Base-by-base conservation (phyloP, 2,329 filamentous ascomycete genomes). In the Fusarium tanahbumbuense region DNA sequence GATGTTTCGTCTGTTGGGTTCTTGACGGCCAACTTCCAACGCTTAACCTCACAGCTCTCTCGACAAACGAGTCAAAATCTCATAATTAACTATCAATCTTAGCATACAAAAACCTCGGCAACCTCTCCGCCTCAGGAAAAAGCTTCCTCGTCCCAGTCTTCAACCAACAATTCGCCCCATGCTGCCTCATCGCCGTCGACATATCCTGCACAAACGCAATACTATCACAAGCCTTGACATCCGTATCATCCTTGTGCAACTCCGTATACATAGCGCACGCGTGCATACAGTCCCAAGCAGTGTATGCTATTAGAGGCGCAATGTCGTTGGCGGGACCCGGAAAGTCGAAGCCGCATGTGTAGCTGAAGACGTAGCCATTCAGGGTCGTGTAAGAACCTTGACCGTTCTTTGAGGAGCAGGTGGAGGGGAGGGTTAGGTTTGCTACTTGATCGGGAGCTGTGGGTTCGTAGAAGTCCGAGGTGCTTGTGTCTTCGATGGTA, bases 101-200 rank as follows among this genome's bases (percentile, higher is more conserved):
- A 2, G 60, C 60, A 37, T 62, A 64, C 10, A 64, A 10, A 56
- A 62, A 62, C 16, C 11, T 23, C n/a, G 58, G 57, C 6, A 55
- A 47, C 13, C 25, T 13, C 12, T 64, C 60, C 3, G 23, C 20
- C 8, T 47, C 44, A 1, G 59, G 48, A 5, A 63, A 62, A 12
- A 30, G 27, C 9, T 27, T n/a, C 5, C 23, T 52, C 11, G 42
- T 49, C 18, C 60, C 62, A 0, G 4, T 28, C 25, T 65, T 65
- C 6, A 66, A 28, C 60, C 63, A 65, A 15, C 60, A 66, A 25
- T 65, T 66, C 1, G 27, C 60, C 5, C 40, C 28, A 15, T 42
- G 44, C 1, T 15, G 20, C 0, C 41, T 16, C 15, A 25, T 13
- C 2, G 37, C 27, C 9, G 18, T 44, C 6, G 42, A 34, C 54